Evolutionary conservation across 331 rosid species (phyloP).

Genomic region (Acacia concinna): DNA sequence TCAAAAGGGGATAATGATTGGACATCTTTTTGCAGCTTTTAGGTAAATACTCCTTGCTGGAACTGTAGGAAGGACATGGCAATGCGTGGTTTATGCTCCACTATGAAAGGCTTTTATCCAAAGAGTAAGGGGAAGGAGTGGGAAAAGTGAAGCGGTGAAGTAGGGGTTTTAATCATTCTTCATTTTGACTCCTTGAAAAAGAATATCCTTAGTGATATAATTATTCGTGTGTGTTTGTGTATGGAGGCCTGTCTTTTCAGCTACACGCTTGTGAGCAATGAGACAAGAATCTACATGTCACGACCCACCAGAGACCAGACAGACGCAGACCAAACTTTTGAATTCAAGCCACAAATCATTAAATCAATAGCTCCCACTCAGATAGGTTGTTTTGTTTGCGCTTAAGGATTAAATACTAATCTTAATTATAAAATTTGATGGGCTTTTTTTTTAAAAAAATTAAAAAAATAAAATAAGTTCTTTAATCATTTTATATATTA

Average conservation of each 20-base stretch:
- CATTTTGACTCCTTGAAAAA: constrained; percentile 4
- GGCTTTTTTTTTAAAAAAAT: no score
- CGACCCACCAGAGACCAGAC: constrained; percentile 21
- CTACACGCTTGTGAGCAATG: constrained; percentile 11
- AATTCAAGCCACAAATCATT: constrained; percentile 23
- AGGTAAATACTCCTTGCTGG: background rate
- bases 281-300: constrained; percentile 18
- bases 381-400: background rate
- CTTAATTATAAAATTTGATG: no score
- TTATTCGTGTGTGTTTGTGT: background rate
- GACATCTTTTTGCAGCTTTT: constrained; percentile 7
- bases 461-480: no score
- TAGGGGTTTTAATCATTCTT: constrained; percentile 18
- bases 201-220: constrained; percentile 1
- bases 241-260: constrained; percentile 29
- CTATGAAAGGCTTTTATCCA: constrained; percentile 8
- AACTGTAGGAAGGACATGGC: background rate
- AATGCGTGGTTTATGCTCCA: constrained; percentile 2
- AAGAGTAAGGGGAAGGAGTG: background rate
- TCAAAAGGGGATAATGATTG: background rate
- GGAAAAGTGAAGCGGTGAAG: background rate
- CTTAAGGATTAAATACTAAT: background rate
- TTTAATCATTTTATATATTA: no score
- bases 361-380: constrained; percentile 24
- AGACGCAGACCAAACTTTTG: constrained; percentile 27